Evolutionary conservation across 257 asterid genomes (phyloP), one percentile per base, ranked within the genome.

Genomic region (Jacaranda mimosifolia): DNA sequence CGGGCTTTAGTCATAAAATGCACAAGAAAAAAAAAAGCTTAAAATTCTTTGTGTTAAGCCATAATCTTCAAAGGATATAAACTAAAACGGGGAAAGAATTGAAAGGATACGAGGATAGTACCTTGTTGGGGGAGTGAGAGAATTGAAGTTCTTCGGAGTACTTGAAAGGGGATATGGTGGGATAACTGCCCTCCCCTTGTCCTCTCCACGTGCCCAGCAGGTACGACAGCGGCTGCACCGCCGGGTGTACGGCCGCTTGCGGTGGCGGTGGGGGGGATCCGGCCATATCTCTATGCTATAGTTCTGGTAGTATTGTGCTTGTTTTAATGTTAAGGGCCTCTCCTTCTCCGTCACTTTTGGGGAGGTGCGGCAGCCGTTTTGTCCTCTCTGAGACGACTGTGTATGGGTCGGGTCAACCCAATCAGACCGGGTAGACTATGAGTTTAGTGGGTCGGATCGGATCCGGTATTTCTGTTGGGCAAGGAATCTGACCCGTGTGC

Each of bases 161-260:
- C 18, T 75, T 71, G 81, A 91, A 91, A 11, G 94, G 88, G 64
- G 94, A 80, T 67, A 90, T 86, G 42, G 94, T 87, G 36, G 92
- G 94, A 65, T 80, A 91, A 78, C 75, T 71, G 8, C 94, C 96
- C 35, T 84, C 81, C 0, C 94, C 92, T 73, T 87, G 77, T 40
- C 97, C 94, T 83, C 70, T 88, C 97, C 97, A 92, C 0, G 86
- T 87, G 21, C 96, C 97, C 17, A 88, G 75, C 62, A 92, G 69
- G 78, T 78, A 86, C 13, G 90, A 74, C 7, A 92, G 75, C 56
- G 94, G 89, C 58, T 81, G 72, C 35, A 88, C 89, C 18, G 83
- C 80, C 55, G 92, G 91, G 73, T 91, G 97, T 17, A 86, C 76
- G 7, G 75, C 63, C 17, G 17, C 42, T 58, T 65, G 76, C 49